Conservation (phyloP, 129 eudicot species). For the Scalesia atractyloides region DNA sequence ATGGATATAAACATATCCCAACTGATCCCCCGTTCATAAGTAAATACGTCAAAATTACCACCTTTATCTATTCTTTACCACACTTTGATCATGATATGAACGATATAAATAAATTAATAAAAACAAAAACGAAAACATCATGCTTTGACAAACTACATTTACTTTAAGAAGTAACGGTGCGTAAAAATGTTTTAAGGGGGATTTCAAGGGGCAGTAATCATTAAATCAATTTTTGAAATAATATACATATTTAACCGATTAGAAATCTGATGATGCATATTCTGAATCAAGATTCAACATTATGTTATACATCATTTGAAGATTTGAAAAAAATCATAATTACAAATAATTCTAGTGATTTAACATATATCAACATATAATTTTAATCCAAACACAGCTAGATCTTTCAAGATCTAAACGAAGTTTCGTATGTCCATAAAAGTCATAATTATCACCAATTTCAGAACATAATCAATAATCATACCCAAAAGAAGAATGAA, state of each 20-base stretch:
- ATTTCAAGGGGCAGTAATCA: neutral
- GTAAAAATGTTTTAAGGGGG: neutral
- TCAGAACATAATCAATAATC: neutral
- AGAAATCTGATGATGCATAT: neutral
- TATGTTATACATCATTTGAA: slow-evolving; percentile 4
- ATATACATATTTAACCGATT: slow-evolving; percentile 13
- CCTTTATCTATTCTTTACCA: neutral
- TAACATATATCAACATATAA: neutral
- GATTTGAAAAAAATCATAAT: slow-evolving; percentile 3
- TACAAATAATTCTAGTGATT: neutral
- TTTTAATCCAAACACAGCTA: neutral
- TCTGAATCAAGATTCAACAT: slow-evolving; percentile 10
- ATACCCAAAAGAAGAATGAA: neutral
- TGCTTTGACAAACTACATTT: neutral
- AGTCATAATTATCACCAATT: neutral
- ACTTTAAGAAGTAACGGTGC: neutral
- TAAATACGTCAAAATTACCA: neutral
- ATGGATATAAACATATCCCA: neutral
- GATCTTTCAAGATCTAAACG: slow-evolving; percentile 7
- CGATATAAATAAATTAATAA: neutral
- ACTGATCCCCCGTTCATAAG: neutral
- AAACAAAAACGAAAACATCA: neutral
- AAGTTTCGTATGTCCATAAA: neutral
- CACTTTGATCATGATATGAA: neutral
- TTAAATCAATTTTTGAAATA: neutral